Evolutionary conservation across 1,284 basidiomycete genomes (phyloP), one percentile per base, ranked within the genome.

Genomic region (Termitomyces sp.): DNA sequence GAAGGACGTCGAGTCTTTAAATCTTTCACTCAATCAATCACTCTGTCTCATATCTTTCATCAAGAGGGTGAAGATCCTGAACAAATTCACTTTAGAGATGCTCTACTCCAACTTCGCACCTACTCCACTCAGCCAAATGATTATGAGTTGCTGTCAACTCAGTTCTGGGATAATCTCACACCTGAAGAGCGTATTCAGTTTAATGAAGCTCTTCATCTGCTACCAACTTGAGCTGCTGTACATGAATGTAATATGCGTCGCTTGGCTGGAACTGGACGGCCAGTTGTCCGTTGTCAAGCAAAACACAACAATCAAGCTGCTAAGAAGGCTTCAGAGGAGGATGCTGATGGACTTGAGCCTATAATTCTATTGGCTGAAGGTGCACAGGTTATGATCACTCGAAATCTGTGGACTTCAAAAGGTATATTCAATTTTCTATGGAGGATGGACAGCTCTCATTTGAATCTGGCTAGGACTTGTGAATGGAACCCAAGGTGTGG

Each of bases 61-160:
- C 48, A 50, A 41, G 39, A 50, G 13, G 34, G 34, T 11, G 34
- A 47, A 4, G 19, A 47, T 47, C 19, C 46, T 49, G 8, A 45
- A 2, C 31, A 34, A 13, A 33, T 45, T 34, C 9, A 8, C 2
- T 46, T 46, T 16, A 2, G 19, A 24, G 44, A 46, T 46, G 33
- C 44, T 13, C 14, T 46, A 24, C 44, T 46, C 19, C 2, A 5
- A 21, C 44, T 46, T 46, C 5, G 19, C 33, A 46, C 18, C 10
- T 46, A 46, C 14, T 33, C 44, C 1, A 46, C 19, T 6, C 9
- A 1, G 2, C 11, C 6, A 5, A 7, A 35, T 19, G 31, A 46
- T 19, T 46, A 46, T 35, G 4, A 33, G 3, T 21, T 46, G 33
- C 28, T 34, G 7, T 41, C 18, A 21, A 41, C 39, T 41, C 13